Conservation (phyloP, 768 basidiomycete species). For the Exsudoporus frostii region DNA sequence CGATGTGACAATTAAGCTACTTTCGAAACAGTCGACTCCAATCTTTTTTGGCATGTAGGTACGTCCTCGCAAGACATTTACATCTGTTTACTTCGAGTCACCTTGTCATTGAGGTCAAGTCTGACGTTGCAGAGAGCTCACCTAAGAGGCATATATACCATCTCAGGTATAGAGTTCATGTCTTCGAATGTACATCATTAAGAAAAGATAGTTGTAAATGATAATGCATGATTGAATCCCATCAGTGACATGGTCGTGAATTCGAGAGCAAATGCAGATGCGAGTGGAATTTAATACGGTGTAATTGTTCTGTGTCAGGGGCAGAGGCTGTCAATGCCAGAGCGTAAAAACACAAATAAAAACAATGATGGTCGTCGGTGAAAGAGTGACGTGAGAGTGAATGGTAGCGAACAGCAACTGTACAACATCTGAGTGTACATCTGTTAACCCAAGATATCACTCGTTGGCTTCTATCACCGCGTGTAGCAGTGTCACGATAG, state of each 20-base stretch:
- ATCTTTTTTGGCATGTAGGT: not conserved
- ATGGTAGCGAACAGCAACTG: constrained; percentile 19
- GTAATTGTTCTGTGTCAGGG: constrained; percentile 8
- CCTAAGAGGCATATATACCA: not conserved
- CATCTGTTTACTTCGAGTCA: not conserved
- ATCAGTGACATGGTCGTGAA: constrained; percentile 23
- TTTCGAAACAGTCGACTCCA: not conserved
- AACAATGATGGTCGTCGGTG: constrained; percentile 20
- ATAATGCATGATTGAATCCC: constrained; percentile 27
- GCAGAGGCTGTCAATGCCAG: constrained; percentile 11
- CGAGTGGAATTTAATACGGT: constrained; percentile 12
- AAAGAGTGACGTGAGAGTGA: constrained; percentile 15
- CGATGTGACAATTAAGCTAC: not conserved
- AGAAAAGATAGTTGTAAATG: constrained; percentile 25
- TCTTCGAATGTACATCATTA: constrained; percentile 24
- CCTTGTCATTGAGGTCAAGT: not conserved
- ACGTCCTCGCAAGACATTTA: not conserved
- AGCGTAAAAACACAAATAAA: constrained; percentile 21
- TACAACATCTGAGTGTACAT: constrained; percentile 26
- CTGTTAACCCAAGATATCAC: constrained; percentile 12
- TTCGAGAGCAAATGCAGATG: constrained; percentile 19
- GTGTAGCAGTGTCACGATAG: constrained; percentile 2
- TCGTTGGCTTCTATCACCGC: constrained; percentile 9
- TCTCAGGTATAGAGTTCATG: not conserved
- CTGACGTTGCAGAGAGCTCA: not conserved